These are phyloP conservation scores for Russula brevipes DNA, from an alignment of 768 basidiomycete species.

Conservation along the genomic window DNA sequence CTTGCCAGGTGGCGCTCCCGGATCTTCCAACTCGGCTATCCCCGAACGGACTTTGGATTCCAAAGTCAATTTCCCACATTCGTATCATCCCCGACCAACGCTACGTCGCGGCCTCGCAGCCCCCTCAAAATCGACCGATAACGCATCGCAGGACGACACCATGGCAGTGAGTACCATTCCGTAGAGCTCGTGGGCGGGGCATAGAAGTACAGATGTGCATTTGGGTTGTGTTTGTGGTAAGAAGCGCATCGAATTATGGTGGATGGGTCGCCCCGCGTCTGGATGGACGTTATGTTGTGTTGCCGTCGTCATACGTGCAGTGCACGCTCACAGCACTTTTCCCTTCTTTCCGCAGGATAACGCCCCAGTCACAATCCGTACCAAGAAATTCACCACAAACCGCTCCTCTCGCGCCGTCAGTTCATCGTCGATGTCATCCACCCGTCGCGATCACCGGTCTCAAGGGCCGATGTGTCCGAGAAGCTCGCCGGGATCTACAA, in stretches of 20 bases:
- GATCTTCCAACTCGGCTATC: slow-evolving; percentile 33
- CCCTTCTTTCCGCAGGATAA: slow-evolving; percentile 54
- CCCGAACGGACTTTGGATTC: slow-evolving; percentile 39
- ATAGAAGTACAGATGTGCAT: background rate
- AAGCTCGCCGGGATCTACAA: slow-evolving; percentile 94
- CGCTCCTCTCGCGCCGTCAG: slow-evolving; percentile 92
- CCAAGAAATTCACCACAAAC: slow-evolving; percentile 99
- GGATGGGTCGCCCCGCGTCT: slow-evolving; percentile 31
- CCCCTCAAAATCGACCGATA: slow-evolving; percentile 28
- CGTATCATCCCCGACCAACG: background rate
- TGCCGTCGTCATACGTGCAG: slow-evolving; percentile 9
- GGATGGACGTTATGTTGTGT: slow-evolving; percentile 30
- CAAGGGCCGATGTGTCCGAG: slow-evolving; percentile 85
- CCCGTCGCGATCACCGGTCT: slow-evolving; percentile 91
- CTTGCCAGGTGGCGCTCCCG: background rate
- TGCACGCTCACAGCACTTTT: slow-evolving; percentile 24
- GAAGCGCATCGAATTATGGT: slow-evolving; percentile 24
- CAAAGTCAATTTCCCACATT: slow-evolving; percentile 8
- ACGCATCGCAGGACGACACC: slow-evolving; percentile 24
- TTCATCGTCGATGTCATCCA: slow-evolving; percentile 94
- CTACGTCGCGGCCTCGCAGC: slow-evolving; percentile 12
- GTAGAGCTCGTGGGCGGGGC: background rate
- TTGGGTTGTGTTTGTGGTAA: background rate
- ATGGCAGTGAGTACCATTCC: slow-evolving; percentile 27
- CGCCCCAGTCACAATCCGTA: slow-evolving; percentile 90